These are phyloP conservation scores for Monosporascus sp. DNA, from an alignment of 2,329 filamentous ascomycete genomes.

Conservation along the genomic window DNA sequence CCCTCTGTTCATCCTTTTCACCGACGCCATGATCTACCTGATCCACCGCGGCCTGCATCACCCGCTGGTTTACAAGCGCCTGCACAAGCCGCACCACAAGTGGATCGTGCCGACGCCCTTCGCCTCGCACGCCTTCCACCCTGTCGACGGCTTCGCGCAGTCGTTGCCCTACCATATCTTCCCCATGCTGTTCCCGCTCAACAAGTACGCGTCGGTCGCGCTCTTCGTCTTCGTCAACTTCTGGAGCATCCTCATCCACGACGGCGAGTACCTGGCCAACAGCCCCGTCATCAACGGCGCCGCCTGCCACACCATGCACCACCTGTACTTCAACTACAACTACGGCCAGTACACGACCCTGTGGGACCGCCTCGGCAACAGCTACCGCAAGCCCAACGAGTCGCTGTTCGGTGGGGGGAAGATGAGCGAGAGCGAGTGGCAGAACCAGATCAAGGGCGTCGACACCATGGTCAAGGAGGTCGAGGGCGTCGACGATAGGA, in stretches of 20 bases:
- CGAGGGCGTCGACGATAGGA: constrained; percentile 49
- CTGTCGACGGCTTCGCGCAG: constrained; percentile 84
- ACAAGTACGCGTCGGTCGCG: constrained; percentile 81
- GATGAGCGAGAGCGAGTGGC: constrained; percentile 77
- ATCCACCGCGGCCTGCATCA: constrained; percentile 75
- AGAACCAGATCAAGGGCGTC: constrained; percentile 70
- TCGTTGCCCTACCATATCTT: constrained; percentile 89
- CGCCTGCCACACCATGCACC: constrained; percentile 90
- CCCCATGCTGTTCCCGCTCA: constrained; percentile 86
- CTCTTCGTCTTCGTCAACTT: constrained; percentile 93
- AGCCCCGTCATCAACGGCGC: constrained; percentile 90
- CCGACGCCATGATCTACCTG: constrained; percentile 74
- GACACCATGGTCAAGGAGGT: constrained; percentile 73
- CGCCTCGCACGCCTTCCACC: constrained; percentile 92
- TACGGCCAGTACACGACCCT: constrained; percentile 92
- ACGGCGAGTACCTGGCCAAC: constrained; percentile 90
- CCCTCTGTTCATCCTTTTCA: constrained; percentile 73
- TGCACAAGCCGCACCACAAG: constrained; percentile 98
- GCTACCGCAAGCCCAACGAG: constrained; percentile 79
- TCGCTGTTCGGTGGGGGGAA: constrained; percentile 84
- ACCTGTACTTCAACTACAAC: constrained; percentile 84
- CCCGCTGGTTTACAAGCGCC: constrained; percentile 71
- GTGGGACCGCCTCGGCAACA: constrained; percentile 84
- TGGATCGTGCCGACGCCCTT: constrained; percentile 98
- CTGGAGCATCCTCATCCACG: constrained; percentile 95